A percentile compares a stretch with the other conserved stretches of the same genome.
phyloP scores from a whole-genome alignment of 345 rosid genomes.

The Corchorus olitorius region DNA sequence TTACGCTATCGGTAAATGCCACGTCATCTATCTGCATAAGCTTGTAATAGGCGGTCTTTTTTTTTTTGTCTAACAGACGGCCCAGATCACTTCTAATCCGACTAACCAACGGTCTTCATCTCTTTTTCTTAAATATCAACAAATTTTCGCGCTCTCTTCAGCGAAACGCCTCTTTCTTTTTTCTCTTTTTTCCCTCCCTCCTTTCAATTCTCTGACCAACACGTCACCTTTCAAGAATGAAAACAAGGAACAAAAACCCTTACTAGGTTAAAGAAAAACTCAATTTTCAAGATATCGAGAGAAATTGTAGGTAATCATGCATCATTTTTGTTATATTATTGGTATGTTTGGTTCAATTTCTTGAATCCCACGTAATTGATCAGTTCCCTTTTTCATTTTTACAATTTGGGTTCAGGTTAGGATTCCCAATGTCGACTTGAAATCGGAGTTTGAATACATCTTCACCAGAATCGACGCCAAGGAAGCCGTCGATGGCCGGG shows the following conservation, averaged over 20 bases:
- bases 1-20: too few relatives aligned
- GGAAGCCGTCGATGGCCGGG: constrained; percentile 2
- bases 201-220: too few relatives aligned
- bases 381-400: neutral
- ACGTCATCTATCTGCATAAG: too few relatives aligned
- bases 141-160: too few relatives aligned
- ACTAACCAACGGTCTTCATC: too few relatives aligned
- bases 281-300: neutral
- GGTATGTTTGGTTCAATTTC: neutral
- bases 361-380: constrained; percentile 13
- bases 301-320: neutral
- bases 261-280: neutral
- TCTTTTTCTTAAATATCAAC: too few relatives aligned
- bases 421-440: neutral
- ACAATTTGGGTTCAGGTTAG: neutral
- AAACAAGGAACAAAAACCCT: too few relatives aligned
- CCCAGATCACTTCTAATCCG: too few relatives aligned
- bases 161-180: too few relatives aligned
- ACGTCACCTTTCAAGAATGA: neutral
- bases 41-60: too few relatives aligned
- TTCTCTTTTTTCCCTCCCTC: too few relatives aligned
- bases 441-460: constrained; percentile 5
- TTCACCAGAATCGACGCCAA: constrained; percentile 8
- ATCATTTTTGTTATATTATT: neutral
- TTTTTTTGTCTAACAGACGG: too few relatives aligned